Evolutionary conservation across 192 early-diverging fungal genomes (phyloP), one percentile per base, ranked within the genome.

Genomic region (Jimgerdemannia flammicorona): DNA sequence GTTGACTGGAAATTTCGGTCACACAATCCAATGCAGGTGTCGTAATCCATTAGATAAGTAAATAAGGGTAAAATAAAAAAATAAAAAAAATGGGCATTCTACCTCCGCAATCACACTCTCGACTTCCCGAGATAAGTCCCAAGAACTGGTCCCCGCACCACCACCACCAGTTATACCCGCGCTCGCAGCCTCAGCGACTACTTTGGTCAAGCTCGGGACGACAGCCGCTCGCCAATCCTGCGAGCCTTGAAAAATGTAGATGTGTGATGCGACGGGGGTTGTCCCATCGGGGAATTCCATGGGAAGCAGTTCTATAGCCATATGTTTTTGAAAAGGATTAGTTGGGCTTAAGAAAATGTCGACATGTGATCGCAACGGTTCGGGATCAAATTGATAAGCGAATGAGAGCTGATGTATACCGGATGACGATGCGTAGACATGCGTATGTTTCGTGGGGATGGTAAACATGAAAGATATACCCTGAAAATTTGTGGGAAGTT

Each of bases 251-350:
- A 78, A 92, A 10, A 93, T 78, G 67, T 89, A 90, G 64, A 93
- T 76, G 41, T 88, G 85, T 9, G 81, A 85, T 6, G 88, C 81
- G 20, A 92, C 87, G 2, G 93, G 92, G 3, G 93, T 92, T 39
- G 90, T 92, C 4, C 90, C 91, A 77, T 93, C 92, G 7, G 92
- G 90, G 43, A 93, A 89, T 69, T 91, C 88, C 17, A 93, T 80
- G 14, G 91, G 91, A 29, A 29, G 49, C 6, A 92, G 80, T 44
- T 92, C 91, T 86, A 67, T 14, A 59, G 49, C 8, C 14, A 2
- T 29, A 29, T 29, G 29, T 29, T 29, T 29, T 29, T 1, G 1
- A 29, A 29, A 29, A 29, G 29, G 11, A 67, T 40, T 3, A 4
- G 20, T 66, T 41, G 40, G 10, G 7, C 20, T 68, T 9, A 4